Evolutionary conservation across 116 monocot genomes (phyloP), one percentile per base, ranked within the genome.

Genomic region (Dioscorea cayenensis): DNA sequence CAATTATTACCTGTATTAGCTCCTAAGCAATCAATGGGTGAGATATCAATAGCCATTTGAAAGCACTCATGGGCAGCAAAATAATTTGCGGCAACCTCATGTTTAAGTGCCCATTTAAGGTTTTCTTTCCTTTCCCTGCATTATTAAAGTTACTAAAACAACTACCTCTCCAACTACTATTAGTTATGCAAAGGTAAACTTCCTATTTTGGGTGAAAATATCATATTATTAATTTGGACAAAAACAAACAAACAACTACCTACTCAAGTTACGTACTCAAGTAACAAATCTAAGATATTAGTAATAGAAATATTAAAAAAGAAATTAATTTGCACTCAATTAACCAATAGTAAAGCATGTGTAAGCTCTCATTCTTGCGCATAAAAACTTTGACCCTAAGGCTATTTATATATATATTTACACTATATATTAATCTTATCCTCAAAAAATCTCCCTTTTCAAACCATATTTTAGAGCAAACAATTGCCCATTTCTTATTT

Each of bases 41-140:
- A 84, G 70, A 97, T 90, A 62, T 97, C 94, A 68, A 97, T 94
- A 77, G 97, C 94, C 80, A 93, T 97, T 74, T 97, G 97, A 59
- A 88, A 97, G 65, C 94, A 93, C 71, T 90, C 91, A 75, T 80
- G 93, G 71, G 97, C 97, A 74, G 94, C 90, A 49, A 77, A 1
- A 67, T 79, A 79, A 80, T 97, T 97, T 10, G 94, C 97, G 62
- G 84, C 76, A 52, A 80, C 77, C 77, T 93, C 97, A 76, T 97
- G 97, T 72, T 90, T 86, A 74, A 72, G 58, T 55, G 97, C 97
- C 70, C 90, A 85, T 62, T 90, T 90, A 60, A 97, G 79, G 73
- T 93, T 97, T 81, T 93, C 97, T 76, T 93, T 97, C 70, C 97
- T 90, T 51, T 68, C 29, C 77, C 97, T 97, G 78, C 37, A 77